Evolutionary conservation across 1,284 basidiomycete species (phyloP).

Genomic region (Sporisorium scitamineum): DNA sequence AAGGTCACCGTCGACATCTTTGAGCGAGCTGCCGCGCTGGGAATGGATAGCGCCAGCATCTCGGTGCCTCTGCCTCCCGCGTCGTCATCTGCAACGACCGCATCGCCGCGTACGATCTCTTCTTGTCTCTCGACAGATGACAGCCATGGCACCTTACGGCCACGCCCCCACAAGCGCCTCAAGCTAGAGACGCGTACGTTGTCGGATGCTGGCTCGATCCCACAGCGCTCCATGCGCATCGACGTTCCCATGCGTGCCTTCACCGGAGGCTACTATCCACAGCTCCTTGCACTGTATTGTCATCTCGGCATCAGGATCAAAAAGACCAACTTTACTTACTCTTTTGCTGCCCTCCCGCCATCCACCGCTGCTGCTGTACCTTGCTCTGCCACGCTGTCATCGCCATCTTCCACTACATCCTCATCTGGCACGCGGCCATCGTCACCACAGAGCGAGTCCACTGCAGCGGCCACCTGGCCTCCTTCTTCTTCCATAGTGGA

Average conservation of each 20-base stretch:
- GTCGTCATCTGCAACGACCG: not conserved
- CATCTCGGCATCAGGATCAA: slow-evolving; percentile 46
- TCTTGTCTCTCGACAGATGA: not conserved
- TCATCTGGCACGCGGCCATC: not conserved
- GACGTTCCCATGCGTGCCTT: slow-evolving; percentile 68
- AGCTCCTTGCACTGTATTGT: slow-evolving; percentile 58
- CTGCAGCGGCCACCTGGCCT: not conserved
- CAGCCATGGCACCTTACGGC: not conserved
- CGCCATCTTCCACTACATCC: slow-evolving; percentile 2
- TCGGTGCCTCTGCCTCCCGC: slow-evolving; percentile 33
- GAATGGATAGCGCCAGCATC: slow-evolving; percentile 66
- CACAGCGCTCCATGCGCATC: slow-evolving; percentile 39
- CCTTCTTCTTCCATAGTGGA: not conserved
- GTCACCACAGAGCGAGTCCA: not conserved
- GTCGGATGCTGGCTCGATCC: not conserved
- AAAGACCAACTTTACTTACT: slow-evolving; percentile 60
- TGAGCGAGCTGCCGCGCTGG: slow-evolving; percentile 56
- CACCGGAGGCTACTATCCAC: slow-evolving; percentile 66
- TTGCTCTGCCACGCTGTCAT: not conserved
- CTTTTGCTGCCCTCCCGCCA: slow-evolving; percentile 44
- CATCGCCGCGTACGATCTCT: not conserved
- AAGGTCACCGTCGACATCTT: slow-evolving; percentile 51
- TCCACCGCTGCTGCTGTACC: not conserved
- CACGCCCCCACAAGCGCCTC: slow-evolving; percentile 15
- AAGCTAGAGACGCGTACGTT: not conserved